Evolutionary conservation across 2,329 filamentous ascomycete genomes (phyloP).

Genomic region (Plectosphaerella plurivora): DNA sequence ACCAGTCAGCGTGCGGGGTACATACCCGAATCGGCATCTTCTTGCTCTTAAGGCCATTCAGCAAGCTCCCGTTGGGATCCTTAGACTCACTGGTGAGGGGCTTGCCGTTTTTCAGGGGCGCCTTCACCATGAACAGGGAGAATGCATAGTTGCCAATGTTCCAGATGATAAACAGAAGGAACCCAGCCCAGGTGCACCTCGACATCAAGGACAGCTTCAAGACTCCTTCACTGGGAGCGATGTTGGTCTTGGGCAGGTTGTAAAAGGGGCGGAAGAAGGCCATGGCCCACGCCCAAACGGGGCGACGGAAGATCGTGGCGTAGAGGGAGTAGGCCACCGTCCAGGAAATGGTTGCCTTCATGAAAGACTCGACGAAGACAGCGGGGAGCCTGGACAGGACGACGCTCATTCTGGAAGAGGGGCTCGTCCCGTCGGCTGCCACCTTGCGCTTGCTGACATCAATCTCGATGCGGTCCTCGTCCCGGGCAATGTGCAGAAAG

Average conservation of each 20-base stretch:
- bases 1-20: background rate
- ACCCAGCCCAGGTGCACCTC: conserved; percentile 57
- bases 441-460: conserved; percentile 10
- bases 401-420: conserved; percentile 22
- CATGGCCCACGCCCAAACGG: conserved; percentile 66
- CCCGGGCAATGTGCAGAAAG: conserved; percentile 62
- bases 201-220: conserved; percentile 37
- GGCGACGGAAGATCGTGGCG: conserved; percentile 53
- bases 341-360: conserved; percentile 34
- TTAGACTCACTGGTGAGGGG: conserved; percentile 82
- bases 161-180: conserved; percentile 70
- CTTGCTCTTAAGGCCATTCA: conserved; percentile 80
- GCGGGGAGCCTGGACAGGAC: conserved; percentile 33
- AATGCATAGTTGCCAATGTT: conserved; percentile 73
- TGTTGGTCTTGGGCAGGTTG: conserved; percentile 68
- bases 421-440: conserved; percentile 3
- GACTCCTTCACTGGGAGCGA: conserved; percentile 33
- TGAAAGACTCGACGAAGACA: conserved; percentile 30
- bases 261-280: conserved; percentile 68
- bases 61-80: conserved; percentile 84
- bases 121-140: conserved; percentile 71
- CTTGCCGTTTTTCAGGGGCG: conserved; percentile 78
- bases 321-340: conserved; percentile 55
- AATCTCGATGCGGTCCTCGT: conserved; percentile 59
- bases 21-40: conserved; percentile 69